phyloP scores from a whole-genome alignment of 768 basidiomycete genomes.

The Mycena filopes region DNA sequence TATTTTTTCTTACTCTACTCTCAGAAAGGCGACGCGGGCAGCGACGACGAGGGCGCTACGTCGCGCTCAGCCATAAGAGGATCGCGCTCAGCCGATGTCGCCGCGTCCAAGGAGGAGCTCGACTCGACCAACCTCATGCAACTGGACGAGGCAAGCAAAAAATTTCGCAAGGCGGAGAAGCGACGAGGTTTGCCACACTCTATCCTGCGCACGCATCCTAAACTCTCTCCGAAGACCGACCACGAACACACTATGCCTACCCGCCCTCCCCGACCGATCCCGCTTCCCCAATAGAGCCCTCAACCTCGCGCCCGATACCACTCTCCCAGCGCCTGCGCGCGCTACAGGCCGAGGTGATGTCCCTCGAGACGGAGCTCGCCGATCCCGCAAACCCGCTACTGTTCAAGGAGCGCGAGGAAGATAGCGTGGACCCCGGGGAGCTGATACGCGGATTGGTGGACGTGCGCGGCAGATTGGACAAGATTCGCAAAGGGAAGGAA shows the following conservation, averaged over 20 bases:
- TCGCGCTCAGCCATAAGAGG: constrained; percentile 50
- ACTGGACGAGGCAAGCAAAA: constrained; percentile 74
- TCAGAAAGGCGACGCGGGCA: constrained; percentile 72
- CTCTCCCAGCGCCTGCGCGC: constrained; percentile 69
- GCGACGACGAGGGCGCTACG: constrained; percentile 66
- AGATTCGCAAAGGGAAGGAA: constrained; percentile 72
- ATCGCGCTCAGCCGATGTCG: constrained; percentile 47
- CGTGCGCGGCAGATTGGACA: constrained; percentile 74
- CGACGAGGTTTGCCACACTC: constrained; percentile 55
- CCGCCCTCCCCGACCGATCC: constrained; percentile 72
- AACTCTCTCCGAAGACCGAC: constrained; percentile 49
- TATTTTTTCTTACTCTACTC: constrained; percentile 28
- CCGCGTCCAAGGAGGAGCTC: constrained; percentile 68
- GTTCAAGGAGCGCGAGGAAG: constrained; percentile 66
- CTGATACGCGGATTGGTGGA: constrained; percentile 83
- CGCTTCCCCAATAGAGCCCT: constrained; percentile 50
- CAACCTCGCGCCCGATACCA: constrained; percentile 50
- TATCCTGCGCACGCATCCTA: constrained; percentile 3
- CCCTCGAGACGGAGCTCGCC: constrained; percentile 85
- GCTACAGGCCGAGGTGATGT: constrained; percentile 80
- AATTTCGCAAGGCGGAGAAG: constrained; percentile 78
- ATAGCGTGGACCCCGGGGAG: constrained; percentile 76
- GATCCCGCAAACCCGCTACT: constrained; percentile 81
- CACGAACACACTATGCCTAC: constrained; percentile 72
- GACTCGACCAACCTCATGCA: constrained; percentile 73